Base-by-base conservation (phyloP, 805 yeast genomes). In the Wilhelminamyces savonicus region DNA sequence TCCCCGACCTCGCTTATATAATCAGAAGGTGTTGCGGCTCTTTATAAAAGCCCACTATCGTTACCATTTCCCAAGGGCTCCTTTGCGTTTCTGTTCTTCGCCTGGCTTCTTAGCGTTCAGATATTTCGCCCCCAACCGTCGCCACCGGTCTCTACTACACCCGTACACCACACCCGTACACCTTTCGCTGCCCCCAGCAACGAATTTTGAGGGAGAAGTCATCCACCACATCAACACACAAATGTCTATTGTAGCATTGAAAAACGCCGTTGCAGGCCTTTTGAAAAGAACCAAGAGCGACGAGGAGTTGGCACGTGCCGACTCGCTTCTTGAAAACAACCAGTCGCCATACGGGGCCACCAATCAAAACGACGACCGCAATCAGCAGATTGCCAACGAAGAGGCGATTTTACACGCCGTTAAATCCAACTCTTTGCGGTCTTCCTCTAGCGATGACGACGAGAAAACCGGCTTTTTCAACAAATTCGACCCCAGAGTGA, bases 401-500 rank as follows among this genome's bases (percentile, higher is more conserved):
- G 70, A 64, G 37, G 55, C 60, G 2, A 48, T 55, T 9, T 32
- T 50, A 19, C 48, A 48, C 21, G 64, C 65, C 13, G 48, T 54
- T 23, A 53, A 50, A 29, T 41, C 41, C 20, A 43, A 34, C 19
- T 17, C 19, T 8, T 7, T 17, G 8, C 23, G 19, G 8, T 8
- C 8, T 6, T 8, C 6, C 20, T 5, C 19, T 13, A 4, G 30
- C 30, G 36, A 32, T 10, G 42, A 36, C 10, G 33, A 28, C 14
- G 34, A 29, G 17, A 18, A 21, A 12, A 9, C 17, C n/a, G 61
- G 67, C 4, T 45, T 76, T 21, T 65, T 78, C 37, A 69, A 68
- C 22, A 71, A 62, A 26, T 67, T 82, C 30, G 92, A 82, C 51
- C 98, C 98, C 7, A 76, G 98, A 54, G 88, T 88, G 16, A 84